Conservation (phyloP, 2,329 filamentous ascomycete species). For the Polytolypa hystricis region DNA sequence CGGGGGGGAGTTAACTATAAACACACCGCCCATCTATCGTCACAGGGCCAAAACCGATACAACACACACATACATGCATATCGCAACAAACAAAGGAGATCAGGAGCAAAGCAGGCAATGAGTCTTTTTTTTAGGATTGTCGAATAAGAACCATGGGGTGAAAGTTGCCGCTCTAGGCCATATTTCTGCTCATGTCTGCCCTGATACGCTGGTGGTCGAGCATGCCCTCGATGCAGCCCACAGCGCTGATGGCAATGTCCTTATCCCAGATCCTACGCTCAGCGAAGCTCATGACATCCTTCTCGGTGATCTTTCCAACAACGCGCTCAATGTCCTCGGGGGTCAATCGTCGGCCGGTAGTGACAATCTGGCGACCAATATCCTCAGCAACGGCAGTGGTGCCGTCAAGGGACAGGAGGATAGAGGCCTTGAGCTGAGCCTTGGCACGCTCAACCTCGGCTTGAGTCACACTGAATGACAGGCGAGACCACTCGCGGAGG, state of each 20-base stretch:
- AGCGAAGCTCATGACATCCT: conserved; percentile 95
- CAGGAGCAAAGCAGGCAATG: background rate
- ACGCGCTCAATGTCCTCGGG: conserved; percentile 90
- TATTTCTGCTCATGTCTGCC: conserved; percentile 77
- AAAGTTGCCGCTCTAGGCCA: conserved; percentile 19
- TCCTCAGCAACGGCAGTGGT: conserved; percentile 97
- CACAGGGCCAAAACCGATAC: conserved; percentile 9
- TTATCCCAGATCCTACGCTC: conserved; percentile 94
- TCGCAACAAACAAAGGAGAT: conserved; percentile 1
- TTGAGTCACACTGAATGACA: conserved; percentile 76
- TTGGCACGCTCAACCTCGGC: conserved; percentile 97
- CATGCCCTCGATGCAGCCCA: conserved; percentile 81
- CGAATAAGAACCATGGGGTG: background rate
- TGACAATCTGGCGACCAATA: conserved; percentile 96
- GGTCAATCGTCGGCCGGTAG: conserved; percentile 81
- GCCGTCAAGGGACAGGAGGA: conserved; percentile 92
- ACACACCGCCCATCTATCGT: conserved; percentile 21
- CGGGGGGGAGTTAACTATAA: no score
- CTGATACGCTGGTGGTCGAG: conserved; percentile 46
- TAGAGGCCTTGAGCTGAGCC: conserved; percentile 96
- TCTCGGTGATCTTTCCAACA: conserved; percentile 80
- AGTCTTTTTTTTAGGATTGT: background rate
- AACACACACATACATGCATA: conserved; percentile 1
- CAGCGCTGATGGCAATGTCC: conserved; percentile 85
- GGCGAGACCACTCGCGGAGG: conserved; percentile 93